Percentiles rank a stretch among this genome's conserved stretches.
Conservation (phyloP, 2,329 filamentous ascomycete genomes). For the Clonostachys solani region DNA sequence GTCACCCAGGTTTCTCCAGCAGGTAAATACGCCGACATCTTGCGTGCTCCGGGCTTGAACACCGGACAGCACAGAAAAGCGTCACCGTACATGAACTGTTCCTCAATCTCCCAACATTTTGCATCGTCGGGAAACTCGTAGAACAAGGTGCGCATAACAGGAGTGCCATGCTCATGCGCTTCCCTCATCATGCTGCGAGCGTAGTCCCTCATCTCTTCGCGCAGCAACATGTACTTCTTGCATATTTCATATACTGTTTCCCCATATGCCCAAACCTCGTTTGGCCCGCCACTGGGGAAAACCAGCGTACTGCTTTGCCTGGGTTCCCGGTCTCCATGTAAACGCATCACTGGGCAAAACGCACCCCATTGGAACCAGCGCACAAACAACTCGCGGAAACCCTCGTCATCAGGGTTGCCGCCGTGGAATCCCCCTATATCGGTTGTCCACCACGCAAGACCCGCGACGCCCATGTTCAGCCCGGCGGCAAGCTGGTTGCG, state of each 20-base stretch:
- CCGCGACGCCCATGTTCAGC: constrained; percentile 60
- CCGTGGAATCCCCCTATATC: constrained; percentile 69
- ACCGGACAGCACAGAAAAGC: constrained; percentile 57
- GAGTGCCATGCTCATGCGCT: constrained; percentile 54
- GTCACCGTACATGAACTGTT: constrained; percentile 60
- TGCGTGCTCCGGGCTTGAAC: constrained; percentile 38
- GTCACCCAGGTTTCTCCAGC: neutral
- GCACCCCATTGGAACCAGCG: constrained; percentile 68
- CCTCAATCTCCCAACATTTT: constrained; percentile 50
- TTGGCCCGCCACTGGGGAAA: constrained; percentile 42
- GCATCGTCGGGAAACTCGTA: constrained; percentile 57
- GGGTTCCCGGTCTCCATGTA: constrained; percentile 63
- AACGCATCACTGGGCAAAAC: constrained; percentile 63
- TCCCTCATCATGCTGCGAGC: constrained; percentile 53
- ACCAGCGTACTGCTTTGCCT: constrained; percentile 14
- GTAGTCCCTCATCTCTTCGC: constrained; percentile 55
- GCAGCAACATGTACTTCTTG: constrained; percentile 51
- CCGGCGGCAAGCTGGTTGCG: constrained; percentile 58
- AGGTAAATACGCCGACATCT: constrained; percentile 48
- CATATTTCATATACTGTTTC: constrained; percentile 55
- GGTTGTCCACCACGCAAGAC: constrained; percentile 66
- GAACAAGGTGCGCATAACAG: constrained; percentile 59
- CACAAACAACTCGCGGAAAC: constrained; percentile 58
- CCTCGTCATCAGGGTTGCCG: constrained; percentile 48
- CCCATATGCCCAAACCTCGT: constrained; percentile 65